A percentile compares a stretch with the other conserved stretches of the same genome.
Evolutionary conservation across 1,284 basidiomycete genomes (phyloP).

Genomic region (Erythrobasidium hasegawianum): DNA sequence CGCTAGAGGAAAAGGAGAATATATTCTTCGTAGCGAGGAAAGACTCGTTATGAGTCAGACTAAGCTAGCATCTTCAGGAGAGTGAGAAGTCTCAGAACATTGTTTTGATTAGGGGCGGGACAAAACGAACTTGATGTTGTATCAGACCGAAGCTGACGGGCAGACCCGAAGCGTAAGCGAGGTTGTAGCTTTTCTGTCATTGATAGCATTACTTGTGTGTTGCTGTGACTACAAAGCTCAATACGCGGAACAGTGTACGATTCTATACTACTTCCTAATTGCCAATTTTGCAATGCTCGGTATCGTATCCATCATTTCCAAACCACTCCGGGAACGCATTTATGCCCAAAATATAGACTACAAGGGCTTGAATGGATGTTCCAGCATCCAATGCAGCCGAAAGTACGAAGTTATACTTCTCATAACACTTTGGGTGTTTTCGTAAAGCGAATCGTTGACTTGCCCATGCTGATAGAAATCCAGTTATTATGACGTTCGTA

Average conservation of each 20-base stretch:
- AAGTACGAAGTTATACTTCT: conserved; percentile 41
- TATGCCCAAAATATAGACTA: conserved; percentile 43
- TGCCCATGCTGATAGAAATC: conserved; percentile 43
- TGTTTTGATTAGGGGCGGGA: too few species aligned
- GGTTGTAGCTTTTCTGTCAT: too few species aligned
- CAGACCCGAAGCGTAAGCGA: too few species aligned
- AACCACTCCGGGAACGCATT: conserved; percentile 40
- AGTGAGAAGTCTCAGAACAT: too few species aligned
- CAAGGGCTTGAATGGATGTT: conserved; percentile 45
- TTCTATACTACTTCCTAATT: neutral
- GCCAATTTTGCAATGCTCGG: conserved; percentile 40
- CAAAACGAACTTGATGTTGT: too few species aligned
- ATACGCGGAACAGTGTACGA: neutral
- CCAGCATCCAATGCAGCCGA: conserved; percentile 43
- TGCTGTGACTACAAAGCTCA: too few species aligned
- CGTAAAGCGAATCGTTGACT: conserved; percentile 45
- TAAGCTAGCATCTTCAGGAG: too few species aligned
- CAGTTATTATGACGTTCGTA: conserved; percentile 44
- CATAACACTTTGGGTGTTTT: conserved; percentile 45
- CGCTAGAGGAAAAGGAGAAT: too few species aligned
- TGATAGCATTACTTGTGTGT: too few species aligned
- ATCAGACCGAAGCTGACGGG: too few species aligned
- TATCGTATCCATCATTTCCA: conserved; percentile 42
- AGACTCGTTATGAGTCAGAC: too few species aligned
- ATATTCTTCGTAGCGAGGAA: too few species aligned